phyloP scores from a whole-genome alignment of 306 rosid genomes.

The Elaeagnus macrophylla region DNA sequence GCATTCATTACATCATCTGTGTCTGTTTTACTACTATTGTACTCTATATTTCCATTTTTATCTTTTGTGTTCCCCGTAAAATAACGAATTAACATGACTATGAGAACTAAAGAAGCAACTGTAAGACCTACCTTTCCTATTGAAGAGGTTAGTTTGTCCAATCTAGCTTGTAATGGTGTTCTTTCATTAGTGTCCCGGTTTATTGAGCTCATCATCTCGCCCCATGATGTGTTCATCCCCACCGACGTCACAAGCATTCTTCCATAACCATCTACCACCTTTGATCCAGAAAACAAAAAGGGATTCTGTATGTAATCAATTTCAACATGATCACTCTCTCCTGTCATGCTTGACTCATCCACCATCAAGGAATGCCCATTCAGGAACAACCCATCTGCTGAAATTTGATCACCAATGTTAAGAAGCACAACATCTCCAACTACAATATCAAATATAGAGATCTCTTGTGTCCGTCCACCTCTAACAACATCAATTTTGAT shows the following conservation, averaged over 20 bases:
- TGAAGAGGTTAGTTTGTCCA: not conserved
- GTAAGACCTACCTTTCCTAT: not conserved
- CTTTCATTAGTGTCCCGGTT: not conserved
- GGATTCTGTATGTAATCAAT: not conserved
- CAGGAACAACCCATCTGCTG: not conserved
- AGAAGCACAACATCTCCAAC: not conserved
- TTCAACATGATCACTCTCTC: not conserved
- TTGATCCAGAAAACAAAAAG: not conserved
- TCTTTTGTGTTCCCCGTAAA: not conserved
- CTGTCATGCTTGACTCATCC: not conserved
- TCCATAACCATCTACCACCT: not conserved
- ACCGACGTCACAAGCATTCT: not conserved
- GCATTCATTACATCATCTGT: not conserved
- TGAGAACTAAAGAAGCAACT: not conserved
- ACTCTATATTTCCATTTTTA: not conserved
- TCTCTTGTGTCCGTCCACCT: not conserved
- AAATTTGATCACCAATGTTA: not conserved
- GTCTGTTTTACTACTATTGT: not conserved
- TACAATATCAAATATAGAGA: not conserved
- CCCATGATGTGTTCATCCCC: not conserved
- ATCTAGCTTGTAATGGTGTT: not conserved
- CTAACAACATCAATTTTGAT: not conserved
- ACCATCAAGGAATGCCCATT: not conserved
- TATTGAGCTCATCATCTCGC: not conserved
- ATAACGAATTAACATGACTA: not conserved